Evolutionary conservation across 495 filamentous ascomycete species (phyloP), one percentile per base, ranked within the genome.

Genomic region (Chaetomidium leptoderma): DNA sequence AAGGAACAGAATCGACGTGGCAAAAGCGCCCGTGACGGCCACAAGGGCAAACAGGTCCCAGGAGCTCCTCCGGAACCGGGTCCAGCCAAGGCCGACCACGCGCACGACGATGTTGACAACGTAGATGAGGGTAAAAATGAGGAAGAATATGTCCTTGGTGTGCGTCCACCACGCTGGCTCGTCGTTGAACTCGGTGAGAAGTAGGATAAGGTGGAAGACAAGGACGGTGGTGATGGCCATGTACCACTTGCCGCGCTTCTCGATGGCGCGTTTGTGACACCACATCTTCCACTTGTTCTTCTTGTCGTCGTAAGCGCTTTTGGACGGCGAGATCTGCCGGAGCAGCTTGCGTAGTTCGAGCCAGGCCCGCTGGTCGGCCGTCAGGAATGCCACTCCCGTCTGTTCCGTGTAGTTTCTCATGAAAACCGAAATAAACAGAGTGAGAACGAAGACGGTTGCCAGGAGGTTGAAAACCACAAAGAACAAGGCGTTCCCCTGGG

Each of bases 351-450:
- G 81, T 62, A 99, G 72, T 72, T 99, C 93, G 23, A 97, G 80
- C 93, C 93, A 99, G 0, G 92, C 95, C 60, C 93, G 85, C 71
- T 99, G 93, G 62, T 99, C 93, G 1, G 95, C 87, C 8, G 93
- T 99, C 63, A 99, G 72, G 72, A 91, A 99, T 1, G 93, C 93
- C 53, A 99, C 93, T 9, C 93, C 93, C 10, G 93, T 99, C 71
- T 97, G 91, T 74, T 99, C 93, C 4, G 93, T 97, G 75, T 97
- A 97, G 70, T 95, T 97, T 43, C 93, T 88, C 95, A 99, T 99
- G 71, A 99, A 99, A 47, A 99, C 93, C 60, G 93, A 97, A 33
- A 97, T 93, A 69, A 99, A 99, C 66, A 99, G 76, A 2, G 95
- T 99, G 72, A 99, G 77, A 49, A 99, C 90, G 76, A 99, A 99